Evolutionary conservation across 352 stramenopile genomes (phyloP).

Genomic region (Globisporangium carolinianum): DNA sequence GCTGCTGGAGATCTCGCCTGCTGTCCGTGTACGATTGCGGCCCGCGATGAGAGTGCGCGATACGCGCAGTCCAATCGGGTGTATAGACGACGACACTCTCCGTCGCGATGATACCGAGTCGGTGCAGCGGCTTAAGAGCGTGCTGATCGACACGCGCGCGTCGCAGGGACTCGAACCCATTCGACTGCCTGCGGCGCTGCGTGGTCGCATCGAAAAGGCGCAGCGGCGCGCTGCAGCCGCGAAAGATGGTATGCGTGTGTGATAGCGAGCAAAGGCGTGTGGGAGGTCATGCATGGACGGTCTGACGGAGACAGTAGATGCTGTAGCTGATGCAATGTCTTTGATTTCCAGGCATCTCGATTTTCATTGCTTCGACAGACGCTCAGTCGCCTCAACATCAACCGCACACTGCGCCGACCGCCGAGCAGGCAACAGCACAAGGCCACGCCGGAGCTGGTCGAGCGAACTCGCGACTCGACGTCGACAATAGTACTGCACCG

Average conservation of each 20-base stretch:
- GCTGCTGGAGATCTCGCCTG: no score
- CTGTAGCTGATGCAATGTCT: background rate
- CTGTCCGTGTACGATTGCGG: no score
- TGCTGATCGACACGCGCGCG: no score
- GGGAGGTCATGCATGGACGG: no score
- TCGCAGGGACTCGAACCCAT: no score
- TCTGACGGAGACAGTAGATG: background rate
- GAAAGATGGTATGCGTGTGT: slow-evolving; percentile 47
- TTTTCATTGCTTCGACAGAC: slow-evolving; percentile 32
- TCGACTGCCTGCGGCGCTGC: no score
- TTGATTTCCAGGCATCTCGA: slow-evolving; percentile 30
- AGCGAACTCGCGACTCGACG: background rate
- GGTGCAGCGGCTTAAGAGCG: no score
- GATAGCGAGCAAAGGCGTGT: background rate
- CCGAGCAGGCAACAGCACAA: background rate
- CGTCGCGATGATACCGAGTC: slow-evolving; percentile 44
- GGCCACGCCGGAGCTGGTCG: background rate
- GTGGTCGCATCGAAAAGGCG: slow-evolving; percentile 7
- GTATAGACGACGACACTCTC: no score
- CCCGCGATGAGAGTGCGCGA: no score
- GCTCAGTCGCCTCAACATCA: background rate
- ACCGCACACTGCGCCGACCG: background rate
- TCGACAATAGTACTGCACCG: background rate
- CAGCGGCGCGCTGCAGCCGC: slow-evolving; percentile 53
- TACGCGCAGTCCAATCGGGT: no score